Evolutionary conservation across 2,329 filamentous ascomycete genomes (phyloP).

Genomic region (Botrytis medusae): DNA sequence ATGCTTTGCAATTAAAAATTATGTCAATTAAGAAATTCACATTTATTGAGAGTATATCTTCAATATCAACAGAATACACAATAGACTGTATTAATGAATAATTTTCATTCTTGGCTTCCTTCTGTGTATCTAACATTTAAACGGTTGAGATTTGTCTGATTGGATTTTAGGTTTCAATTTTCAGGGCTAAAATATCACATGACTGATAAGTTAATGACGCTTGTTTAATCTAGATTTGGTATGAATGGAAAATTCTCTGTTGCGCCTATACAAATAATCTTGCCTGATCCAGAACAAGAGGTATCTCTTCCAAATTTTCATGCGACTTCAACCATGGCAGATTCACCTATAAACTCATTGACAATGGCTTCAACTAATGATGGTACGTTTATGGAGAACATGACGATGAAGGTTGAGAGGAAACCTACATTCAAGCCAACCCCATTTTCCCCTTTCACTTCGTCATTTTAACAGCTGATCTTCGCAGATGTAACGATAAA

Average conservation of each 20-base stretch:
- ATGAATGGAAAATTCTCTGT: conserved; percentile 6
- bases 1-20: neutral
- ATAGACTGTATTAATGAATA: neutral
- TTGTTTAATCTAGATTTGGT: conserved; percentile 4
- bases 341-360: neutral
- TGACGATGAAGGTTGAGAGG: neutral
- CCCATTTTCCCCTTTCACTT: neutral
- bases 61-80: neutral
- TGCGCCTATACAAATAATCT: conserved; percentile 1
- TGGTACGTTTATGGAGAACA: conserved; percentile 7
- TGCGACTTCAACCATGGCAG: conserved; percentile 18
- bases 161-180: conserved; percentile 12
- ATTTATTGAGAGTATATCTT: neutral
- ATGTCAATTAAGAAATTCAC: neutral
- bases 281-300: neutral
- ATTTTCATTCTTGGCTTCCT: neutral
- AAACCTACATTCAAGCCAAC: neutral
- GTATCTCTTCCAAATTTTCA: neutral
- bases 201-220: conserved; percentile 11
- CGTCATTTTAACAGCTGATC: neutral
- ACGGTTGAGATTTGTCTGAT: conserved; percentile 19
- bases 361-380: neutral
- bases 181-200: conserved; percentile 23
- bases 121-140: conserved; percentile 18
- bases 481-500: conserved; percentile 18